Evolutionary conservation across 148 eudicot genomes (phyloP), one percentile per base, ranked within the genome.

Genomic region (Vaccinium darrowii): DNA sequence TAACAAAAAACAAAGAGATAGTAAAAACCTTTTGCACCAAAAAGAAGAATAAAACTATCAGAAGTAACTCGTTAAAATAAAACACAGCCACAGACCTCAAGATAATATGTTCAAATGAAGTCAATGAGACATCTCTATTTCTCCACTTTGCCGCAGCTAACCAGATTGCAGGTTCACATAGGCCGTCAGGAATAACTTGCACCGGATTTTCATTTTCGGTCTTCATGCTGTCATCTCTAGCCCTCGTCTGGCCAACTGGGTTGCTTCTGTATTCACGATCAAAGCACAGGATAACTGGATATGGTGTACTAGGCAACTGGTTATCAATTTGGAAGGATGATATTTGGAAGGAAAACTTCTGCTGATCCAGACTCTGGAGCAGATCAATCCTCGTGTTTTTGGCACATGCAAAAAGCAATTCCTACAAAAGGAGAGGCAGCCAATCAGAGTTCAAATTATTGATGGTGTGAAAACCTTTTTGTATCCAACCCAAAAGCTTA

Each of bases 251-350:
- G 73, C 85, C 89, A 49, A 85, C 81, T 78, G 78, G 81, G 81
- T 87, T 88, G 81, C 89, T 84, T 86, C 89, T 88, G 79, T 85
- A 80, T 76, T 90, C 94, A 87, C 89, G 89, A 86, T 95, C 93
- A 81, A 97, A 97, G 50, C 94, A 92, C 79, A 97, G 87, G 84
- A 92, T 89, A 54, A 97, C 98, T 80, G 99, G 99, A 87, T 94
- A 97, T 72, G 92, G 96, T 14, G 98, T 94, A 81, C 88, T 90
- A 67, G 83, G 91, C 81, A 95, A 87, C 90, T 95, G 98, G 88
- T 97, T 97, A 87, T 97, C 99, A 88, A 97, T 92, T 89, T 95
- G 98, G 86, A 97, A 90, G 69, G 91, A 92, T 71, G 85, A 89
- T 15, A 95, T 91, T 82, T 94, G 92, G 65, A 94, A 86, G 71